Base-by-base conservation (phyloP, 1,139 yeast species). In the Kodamaea alishanica region DNA sequence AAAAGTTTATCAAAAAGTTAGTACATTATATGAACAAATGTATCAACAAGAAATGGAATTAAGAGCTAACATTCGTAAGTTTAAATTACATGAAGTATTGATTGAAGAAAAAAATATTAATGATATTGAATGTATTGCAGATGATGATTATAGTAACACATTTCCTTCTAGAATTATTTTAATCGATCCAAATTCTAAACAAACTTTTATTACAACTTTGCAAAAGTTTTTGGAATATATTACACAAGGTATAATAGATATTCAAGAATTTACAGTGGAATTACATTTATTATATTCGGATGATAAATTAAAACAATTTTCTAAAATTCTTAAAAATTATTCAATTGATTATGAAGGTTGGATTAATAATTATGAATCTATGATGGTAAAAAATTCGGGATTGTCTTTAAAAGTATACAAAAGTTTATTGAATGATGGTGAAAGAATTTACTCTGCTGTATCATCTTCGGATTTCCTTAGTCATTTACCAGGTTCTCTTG, bases 101-200 rank as follows among this genome's bases (percentile, higher is more conserved):
- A 41, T 68, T 2, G 73, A 67, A 33, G 77, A 71, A 34, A 58
- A 58, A 25, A 39, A 45, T 6, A 38, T 48, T 7, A 40, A 39
- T 6, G 66, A 58, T 5, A 34, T 47, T 1, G 79, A 75, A 41
- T 59, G 54, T 35, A 60, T 77, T 7, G 65, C 84, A 1, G 88
- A 82, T 55, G 74, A 73, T 30, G 71, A 73, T 30, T 58, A 81
- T 35, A 52, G 52, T 7, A 67, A 67, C 33, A 60, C 75, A 1
- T 79, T 70, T 37, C 84, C 86, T 1, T 73, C 84, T 0, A 73
- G 73, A 43, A 55, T 82, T 6, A 61, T 72, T 0, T 34, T 79
- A 2, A 59, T 56, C 2, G 67, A 70, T 38, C 46, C 42, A 2
- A 52, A 10, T 12, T 51, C 55, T 41, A 61, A 44, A 39, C 64